Evolutionary conservation across 345 rosid genomes (phyloP).

Genomic region (Citrus medica): DNA sequence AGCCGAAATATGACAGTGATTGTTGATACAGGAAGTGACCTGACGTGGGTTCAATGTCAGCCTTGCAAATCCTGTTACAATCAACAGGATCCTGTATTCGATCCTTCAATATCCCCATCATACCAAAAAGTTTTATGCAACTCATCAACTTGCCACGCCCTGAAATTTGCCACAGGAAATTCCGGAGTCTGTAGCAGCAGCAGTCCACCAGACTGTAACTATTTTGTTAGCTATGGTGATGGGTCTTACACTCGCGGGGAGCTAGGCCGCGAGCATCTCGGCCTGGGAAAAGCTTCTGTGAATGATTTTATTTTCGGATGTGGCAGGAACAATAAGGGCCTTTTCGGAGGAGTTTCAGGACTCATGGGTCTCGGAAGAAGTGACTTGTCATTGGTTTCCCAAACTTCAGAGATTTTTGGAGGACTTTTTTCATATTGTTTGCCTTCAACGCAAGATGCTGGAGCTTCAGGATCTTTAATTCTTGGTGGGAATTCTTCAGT

Average conservation of each 20-base stretch:
- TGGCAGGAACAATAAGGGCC: conserved; percentile 70
- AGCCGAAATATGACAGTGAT: conserved; percentile 58
- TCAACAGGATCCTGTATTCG: conserved; percentile 71
- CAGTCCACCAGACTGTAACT: conserved; percentile 45
- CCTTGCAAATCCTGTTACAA: conserved; percentile 73
- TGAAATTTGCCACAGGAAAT: conserved; percentile 48
- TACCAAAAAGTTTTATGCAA: conserved; percentile 55
- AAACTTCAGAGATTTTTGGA: conserved; percentile 44
- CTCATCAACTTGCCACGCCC: conserved; percentile 64
- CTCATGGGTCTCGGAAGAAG: conserved; percentile 85
- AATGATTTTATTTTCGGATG: conserved; percentile 68
- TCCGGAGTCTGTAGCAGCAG: conserved; percentile 46
- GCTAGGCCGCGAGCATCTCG: conserved; percentile 52
- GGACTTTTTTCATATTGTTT: conserved; percentile 90
- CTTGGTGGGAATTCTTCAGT: conserved; percentile 57
- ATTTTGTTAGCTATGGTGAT: conserved; percentile 75
- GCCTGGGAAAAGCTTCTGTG: conserved; percentile 37
- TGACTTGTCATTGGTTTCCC: conserved; percentile 62
- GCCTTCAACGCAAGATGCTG: conserved; percentile 49
- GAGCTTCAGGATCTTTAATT: conserved; percentile 69
- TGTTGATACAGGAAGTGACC: conserved; percentile 91
- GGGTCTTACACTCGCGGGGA: conserved; percentile 86
- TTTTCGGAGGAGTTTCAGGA: conserved; percentile 90
- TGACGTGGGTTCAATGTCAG: conserved; percentile 93
- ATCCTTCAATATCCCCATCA: conserved; percentile 61